phyloP scores from a whole-genome alignment of 306 rosid species.

The Sechiopsis laciniata region DNA sequence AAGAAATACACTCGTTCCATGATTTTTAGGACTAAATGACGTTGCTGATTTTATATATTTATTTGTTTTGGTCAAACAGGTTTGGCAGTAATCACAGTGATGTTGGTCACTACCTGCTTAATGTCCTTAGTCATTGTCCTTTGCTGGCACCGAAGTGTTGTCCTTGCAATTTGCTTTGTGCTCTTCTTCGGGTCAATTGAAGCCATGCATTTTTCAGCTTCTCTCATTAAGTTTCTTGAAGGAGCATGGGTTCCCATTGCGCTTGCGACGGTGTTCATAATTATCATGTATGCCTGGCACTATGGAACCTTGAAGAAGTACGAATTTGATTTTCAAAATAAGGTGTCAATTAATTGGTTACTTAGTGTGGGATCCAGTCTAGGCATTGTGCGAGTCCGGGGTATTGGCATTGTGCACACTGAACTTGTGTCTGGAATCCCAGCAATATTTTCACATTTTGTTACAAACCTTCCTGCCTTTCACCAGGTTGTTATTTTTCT shows the following conservation, averaged over 20 bases:
- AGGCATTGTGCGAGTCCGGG: slow-evolving; percentile 18
- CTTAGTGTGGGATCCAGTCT: slow-evolving; percentile 22
- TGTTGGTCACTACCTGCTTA: slow-evolving; percentile 23
- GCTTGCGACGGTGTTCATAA: slow-evolving; percentile 9
- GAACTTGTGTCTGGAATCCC: slow-evolving; percentile 21
- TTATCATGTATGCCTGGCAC: slow-evolving; percentile 21
- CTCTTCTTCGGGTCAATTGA: slow-evolving; percentile 20
- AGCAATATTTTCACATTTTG: slow-evolving; percentile 17
- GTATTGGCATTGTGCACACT: slow-evolving; percentile 21
- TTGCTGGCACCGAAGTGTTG: slow-evolving; percentile 19
- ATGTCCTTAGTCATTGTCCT: slow-evolving; percentile 22
- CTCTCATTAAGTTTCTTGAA: slow-evolving; percentile 20
- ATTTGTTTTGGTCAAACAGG: slow-evolving; percentile 13
- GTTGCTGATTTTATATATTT: background rate
- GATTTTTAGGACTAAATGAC: background rate
- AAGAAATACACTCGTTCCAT: background rate
- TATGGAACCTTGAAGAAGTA: slow-evolving; percentile 21
- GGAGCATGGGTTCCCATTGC: slow-evolving; percentile 24
- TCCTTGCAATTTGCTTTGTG: slow-evolving; percentile 19
- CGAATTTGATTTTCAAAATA: slow-evolving; percentile 21
- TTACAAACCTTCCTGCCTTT: slow-evolving; percentile 21
- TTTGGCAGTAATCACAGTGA: slow-evolving; percentile 23
- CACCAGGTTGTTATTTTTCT: slow-evolving; percentile 22
- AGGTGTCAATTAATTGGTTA: slow-evolving; percentile 20
- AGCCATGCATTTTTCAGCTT: slow-evolving; percentile 21